Percentiles rank a stretch among this genome's conserved stretches.
Evolutionary conservation across 441 rosid genomes (phyloP).

Genomic region (Capsella rubella): DNA sequence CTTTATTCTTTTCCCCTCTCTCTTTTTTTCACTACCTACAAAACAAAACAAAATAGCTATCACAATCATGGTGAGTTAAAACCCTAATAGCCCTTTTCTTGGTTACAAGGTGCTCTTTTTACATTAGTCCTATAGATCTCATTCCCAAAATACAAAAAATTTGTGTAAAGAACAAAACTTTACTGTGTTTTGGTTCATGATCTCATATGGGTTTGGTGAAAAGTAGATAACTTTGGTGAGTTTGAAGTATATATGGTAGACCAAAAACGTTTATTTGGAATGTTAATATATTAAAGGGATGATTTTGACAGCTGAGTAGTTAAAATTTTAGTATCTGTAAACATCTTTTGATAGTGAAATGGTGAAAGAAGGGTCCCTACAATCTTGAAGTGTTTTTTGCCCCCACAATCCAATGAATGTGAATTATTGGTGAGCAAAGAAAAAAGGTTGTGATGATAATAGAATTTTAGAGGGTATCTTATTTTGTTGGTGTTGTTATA

Average conservation of each 20-base stretch:
- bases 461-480: slow-evolving; percentile 18
- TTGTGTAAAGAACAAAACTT: too few relatives aligned
- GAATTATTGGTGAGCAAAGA: slow-evolving; percentile 52
- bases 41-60: slow-evolving; percentile 24
- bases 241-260: slow-evolving; percentile 17
- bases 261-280: slow-evolving; percentile 25
- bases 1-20: slow-evolving; percentile 18
- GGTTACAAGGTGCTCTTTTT: slow-evolving; percentile 2
- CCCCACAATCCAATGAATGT: slow-evolving; percentile 41
- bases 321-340: slow-evolving; percentile 6
- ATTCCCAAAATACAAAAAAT: neutral
- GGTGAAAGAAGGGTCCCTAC: slow-evolving; percentile 47
- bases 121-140: slow-evolving; percentile 2
- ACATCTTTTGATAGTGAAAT: slow-evolving; percentile 27
- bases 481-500: slow-evolving; percentile 25
- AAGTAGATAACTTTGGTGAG: slow-evolving; percentile 10
- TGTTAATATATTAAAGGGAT: slow-evolving; percentile 11
- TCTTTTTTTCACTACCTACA: slow-evolving; percentile 12
- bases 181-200: slow-evolving; percentile 1
- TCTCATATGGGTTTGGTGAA: slow-evolving; percentile 21
- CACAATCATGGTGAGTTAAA: slow-evolving; percentile 26
- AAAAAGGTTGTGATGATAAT: slow-evolving; percentile 14
- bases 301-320: slow-evolving; percentile 33
- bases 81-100: slow-evolving; percentile 6
- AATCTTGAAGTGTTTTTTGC: slow-evolving; percentile 33